Conservation (phyloP, 768 basidiomycete genomes). For the Xerocomus potaroensis region DNA sequence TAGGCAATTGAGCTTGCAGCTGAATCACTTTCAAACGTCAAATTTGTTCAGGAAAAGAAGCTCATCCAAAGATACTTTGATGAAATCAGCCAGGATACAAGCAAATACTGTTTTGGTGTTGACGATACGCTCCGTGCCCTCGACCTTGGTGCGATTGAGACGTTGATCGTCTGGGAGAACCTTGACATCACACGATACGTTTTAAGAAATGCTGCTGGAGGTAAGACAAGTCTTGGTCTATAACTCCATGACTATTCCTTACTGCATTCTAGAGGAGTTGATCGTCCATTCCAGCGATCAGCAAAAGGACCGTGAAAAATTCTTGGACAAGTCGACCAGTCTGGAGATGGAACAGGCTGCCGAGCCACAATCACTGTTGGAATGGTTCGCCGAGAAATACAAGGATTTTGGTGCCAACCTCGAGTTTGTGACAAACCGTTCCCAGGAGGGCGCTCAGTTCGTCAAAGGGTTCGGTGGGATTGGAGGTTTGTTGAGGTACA, state of each 20-base stretch:
- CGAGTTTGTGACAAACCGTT: constrained; percentile 94
- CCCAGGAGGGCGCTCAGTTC: constrained; percentile 97
- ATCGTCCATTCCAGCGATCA: constrained; percentile 78
- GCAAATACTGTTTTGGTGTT: constrained; percentile 95
- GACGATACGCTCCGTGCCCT: constrained; percentile 95
- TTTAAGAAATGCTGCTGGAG: constrained; percentile 89
- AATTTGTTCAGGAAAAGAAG: constrained; percentile 98
- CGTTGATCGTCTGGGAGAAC: constrained; percentile 98
- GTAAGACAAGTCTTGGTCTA: constrained; percentile 36
- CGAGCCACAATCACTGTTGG: constrained; percentile 85
- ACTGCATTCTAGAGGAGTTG: constrained; percentile 61
- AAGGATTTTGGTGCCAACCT: constrained; percentile 95
- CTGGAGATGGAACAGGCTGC: constrained; percentile 87
- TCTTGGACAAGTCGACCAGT: constrained; percentile 91
- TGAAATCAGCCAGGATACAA: constrained; percentile 97
- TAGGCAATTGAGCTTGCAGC: constrained; percentile 96
- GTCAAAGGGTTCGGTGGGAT: constrained; percentile 99
- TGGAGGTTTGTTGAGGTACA: constrained; percentile 93
- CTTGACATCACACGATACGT: constrained; percentile 85
- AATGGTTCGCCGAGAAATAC: constrained; percentile 99
- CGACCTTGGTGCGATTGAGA: constrained; percentile 95
- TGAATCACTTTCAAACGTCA: constrained; percentile 95
- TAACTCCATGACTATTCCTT: not conserved
- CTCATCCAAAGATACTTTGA: constrained; percentile 99
- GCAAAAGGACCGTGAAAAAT: constrained; percentile 92